Conservation (phyloP, 352 stramenopile genomes). For the Phytophthora hybrid region DNA sequence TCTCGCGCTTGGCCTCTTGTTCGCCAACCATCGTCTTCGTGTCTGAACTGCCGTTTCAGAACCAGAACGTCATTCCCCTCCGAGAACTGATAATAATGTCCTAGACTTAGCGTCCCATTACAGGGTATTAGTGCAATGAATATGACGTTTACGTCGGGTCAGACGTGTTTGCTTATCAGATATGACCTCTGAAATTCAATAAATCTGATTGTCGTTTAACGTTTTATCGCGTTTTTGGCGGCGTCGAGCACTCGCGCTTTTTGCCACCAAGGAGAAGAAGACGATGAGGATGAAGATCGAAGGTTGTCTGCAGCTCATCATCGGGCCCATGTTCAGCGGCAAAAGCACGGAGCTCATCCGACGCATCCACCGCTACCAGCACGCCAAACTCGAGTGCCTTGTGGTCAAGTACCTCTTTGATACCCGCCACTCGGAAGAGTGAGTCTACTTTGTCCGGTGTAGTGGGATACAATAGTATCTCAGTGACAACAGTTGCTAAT, state of each 20-base stretch:
- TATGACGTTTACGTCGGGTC: neutral
- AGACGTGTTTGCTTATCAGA: neutral
- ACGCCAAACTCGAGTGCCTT: slow-evolving; percentile 81
- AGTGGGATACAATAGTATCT: neutral
- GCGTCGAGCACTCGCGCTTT: slow-evolving; percentile 9
- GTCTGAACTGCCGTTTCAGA: neutral
- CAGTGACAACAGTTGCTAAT: neutral
- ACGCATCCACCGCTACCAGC: slow-evolving; percentile 80
- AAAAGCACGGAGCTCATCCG: slow-evolving; percentile 91
- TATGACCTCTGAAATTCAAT: neutral
- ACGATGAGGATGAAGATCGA: slow-evolving; percentile 49
- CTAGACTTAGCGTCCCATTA: neutral
- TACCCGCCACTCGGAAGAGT: slow-evolving; percentile 79
- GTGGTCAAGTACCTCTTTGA: slow-evolving; percentile 88
- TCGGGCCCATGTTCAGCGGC: slow-evolving; percentile 90
- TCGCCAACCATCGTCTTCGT: slow-evolving; percentile 63
- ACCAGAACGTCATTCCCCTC: no score
- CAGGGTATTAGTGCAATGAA: neutral
- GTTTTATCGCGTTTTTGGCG: neutral
- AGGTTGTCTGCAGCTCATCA: slow-evolving; percentile 83
- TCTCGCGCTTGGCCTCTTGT: slow-evolving; percentile 51
- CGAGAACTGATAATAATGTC: neutral
- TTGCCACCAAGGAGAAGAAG: slow-evolving; percentile 3
- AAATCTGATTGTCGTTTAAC: neutral
- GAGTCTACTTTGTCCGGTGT: slow-evolving; percentile 11